These are phyloP conservation scores for Populus nigra DNA, from an alignment of 345 rosid species.

Conservation along the genomic window DNA sequence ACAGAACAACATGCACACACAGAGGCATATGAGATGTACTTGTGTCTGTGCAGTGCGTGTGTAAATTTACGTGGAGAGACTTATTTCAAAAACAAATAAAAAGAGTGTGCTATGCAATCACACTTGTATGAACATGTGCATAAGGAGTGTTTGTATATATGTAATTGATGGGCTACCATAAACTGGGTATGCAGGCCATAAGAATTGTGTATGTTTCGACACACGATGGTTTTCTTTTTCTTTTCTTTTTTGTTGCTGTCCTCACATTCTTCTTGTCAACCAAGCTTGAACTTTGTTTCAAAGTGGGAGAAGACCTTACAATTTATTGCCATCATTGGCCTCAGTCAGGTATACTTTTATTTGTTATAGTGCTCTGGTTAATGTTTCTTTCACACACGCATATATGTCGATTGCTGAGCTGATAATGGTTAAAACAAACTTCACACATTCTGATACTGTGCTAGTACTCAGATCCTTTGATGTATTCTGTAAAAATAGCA, in stretches of 20 bases:
- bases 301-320: slow-evolving; percentile 93
- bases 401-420: not conserved
- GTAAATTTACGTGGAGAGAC: not conserved
- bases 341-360: slow-evolving; percentile 55
- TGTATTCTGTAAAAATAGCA: not conserved
- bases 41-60: not conserved
- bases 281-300: slow-evolving; percentile 34
- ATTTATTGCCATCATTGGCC: slow-evolving; percentile 68
- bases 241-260: not conserved
- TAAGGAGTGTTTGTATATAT: not conserved
- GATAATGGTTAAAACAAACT: not conserved
- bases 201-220: not conserved
- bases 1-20: not conserved
- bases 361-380: slow-evolving; percentile 9
- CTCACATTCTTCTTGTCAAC: slow-evolving; percentile 10
- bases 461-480: not conserved
- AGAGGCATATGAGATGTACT: not conserved
- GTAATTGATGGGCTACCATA: not conserved
- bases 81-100: no score
- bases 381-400: not conserved
- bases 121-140: not conserved
- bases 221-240: not conserved
- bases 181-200: not conserved
- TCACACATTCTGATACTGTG: not conserved
- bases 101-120: not conserved